Evolutionary conservation across 306 rosid genomes (phyloP), one percentile per base, ranked within the genome.

Genomic region (Clitoria ternatea): DNA sequence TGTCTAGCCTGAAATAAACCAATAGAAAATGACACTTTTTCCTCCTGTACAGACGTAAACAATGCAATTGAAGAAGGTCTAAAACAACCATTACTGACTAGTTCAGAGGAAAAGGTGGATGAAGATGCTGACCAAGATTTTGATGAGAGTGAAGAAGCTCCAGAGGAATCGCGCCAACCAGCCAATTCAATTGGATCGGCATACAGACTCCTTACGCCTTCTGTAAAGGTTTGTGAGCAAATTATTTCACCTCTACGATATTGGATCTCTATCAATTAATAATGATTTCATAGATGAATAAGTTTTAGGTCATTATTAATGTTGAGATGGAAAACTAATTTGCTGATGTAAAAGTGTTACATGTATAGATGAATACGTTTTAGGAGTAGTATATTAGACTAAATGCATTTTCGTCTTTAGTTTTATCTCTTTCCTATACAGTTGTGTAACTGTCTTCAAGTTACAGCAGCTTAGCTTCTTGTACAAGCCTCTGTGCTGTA

Each of bases 181-280:
- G 97, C 85, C 69, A 86, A 85, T 68, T 95, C 99, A 43, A 75
- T 95, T 72, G 64, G 61, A 60, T 55, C 87, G 0, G 99, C 99
- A 18, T 95, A 95, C 77, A 80, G 92, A 85, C 88, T 95, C 61
- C 99, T 95, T 53, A 91, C 99, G n/a, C 99, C 96, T 65, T 95
- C 99, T 66, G 96, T 95, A 49, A 95, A 95, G 96, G 99, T 95
- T 85, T 66, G 77, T 73, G 55, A 36, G 39, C 33, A 15, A 50
- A 54, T 67, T 27, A 12, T 29, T 9, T 65, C 23, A 24, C 45
- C 9, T 2, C 13, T 33, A 43, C 63, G 67, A 11, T 74, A 45
- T 70, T 65, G 64, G 67, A 69, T 70, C 33, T 45, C 45, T 71
- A 12, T 74, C 30, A 30, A 7, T 40, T 17, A 26, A 48, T 54